Base-by-base conservation (phyloP, 2,329 filamentous ascomycete genomes). In the Trichoderma koningiopsis region DNA sequence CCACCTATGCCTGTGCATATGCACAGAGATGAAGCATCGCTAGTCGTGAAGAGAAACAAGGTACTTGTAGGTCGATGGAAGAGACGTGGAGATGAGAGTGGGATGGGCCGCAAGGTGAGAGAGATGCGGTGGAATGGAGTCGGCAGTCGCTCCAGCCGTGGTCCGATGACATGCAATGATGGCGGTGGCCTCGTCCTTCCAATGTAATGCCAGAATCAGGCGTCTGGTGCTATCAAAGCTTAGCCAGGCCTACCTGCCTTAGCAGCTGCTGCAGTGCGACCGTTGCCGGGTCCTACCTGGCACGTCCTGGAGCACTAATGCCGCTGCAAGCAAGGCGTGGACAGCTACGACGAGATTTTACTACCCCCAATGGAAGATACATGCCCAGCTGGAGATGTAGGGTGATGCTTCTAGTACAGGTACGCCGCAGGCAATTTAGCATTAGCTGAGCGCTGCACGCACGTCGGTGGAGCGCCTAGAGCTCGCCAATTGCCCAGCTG, bases 401-500 rank as follows among this genome's bases (percentile, higher is more conserved):
- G 40, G 40, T 43, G 40, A 43, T 43, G 40, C 40, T 19, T n/a
- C 40, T 43, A 43, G 40, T n/a, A 43, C 40, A 43, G 40, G 40
- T 43, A 43, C 40, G 40, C 40, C 6, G 40, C 40, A 43, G 40
- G 40, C 40, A 43, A 43, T 43, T 43, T 43, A 43, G 40, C 40
- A 43, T 43, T 43, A 55, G 61, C 49, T 64, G 61, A 64, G 61
- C 8, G 33, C 10, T 64, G 31, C 49, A 56, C 19, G 47, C 47
- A 49, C 22, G n/a, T 49, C 47, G 47, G 47, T 49, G 47, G 47
- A 49, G 47, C 47, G 47, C 22, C 47, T 53, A 29, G 29, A 2
- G 24, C 35, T 57, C 35, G 52, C 62, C 52, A 56, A 60, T 68
- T 62, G 35, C 57, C 66, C 49, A 68, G 59, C 66, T 61, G 27